Base-by-base conservation (phyloP, 1,284 basidiomycete genomes). In the Tremellales sp. region DNA sequence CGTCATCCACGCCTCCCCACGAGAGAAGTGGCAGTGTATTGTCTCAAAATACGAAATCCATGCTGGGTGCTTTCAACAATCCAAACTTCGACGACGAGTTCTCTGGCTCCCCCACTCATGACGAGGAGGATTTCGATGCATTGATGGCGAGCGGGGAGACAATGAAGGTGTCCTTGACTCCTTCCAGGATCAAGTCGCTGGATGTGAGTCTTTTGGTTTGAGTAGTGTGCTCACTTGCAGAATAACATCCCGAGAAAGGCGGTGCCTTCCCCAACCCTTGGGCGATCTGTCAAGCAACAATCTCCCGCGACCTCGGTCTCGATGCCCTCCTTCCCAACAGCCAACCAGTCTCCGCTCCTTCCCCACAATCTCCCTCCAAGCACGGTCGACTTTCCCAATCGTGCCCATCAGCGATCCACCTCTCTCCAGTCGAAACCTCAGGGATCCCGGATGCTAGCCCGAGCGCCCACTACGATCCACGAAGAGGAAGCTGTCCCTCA, bases 111-210 rank as follows among this genome's bases (percentile, higher is more conserved):
- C 25, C 42, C 33, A 42, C 56, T 19, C 60, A 62, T n/a, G 65
- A 65, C 3, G 62, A 69, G 38, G 70, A 85, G 51, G 87, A 92
- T 68, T 95, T 95, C 69, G 91, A 95, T 72, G 83, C 88, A 66
- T 76, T 94, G 66, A 84, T 95, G 80, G 81, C 82, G 44, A 89
- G 86, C 50, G 82, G 84, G 46, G 78, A 85, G 45, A 94, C 91
- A 8, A 87, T 93, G 84, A 94, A 92, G 70, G 85, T 97, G 60
- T 94, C 90, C 40, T 78, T 97, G 51, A 97, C 93, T 24, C 93
- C 93, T 47, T 86, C 93, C 74, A 79, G 91, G 43, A 76, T 95
- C 47, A 86, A 83, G 70, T 87, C 83, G 32, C 91, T 92, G 79
- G 89, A 93, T 78, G 91, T 91, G 72, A 69, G 74, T 60, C 10